Evolutionary conservation across 768 basidiomycete genomes (phyloP), one percentile per base, ranked within the genome.

Genomic region (Pulveroboletus sp.): DNA sequence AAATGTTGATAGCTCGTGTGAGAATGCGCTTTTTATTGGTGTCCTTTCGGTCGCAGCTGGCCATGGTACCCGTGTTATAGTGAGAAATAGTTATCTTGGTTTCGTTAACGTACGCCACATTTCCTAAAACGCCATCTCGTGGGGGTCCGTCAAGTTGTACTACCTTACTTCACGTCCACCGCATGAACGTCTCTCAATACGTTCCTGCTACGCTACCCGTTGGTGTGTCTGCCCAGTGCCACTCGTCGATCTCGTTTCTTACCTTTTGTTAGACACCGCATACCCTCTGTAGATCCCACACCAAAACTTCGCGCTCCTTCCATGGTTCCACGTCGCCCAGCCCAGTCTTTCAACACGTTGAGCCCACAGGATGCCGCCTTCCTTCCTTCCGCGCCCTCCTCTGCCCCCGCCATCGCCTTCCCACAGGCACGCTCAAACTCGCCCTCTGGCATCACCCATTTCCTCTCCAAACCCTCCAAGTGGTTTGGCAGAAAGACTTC

Each of bases 401-500:
- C 69, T 14, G 33, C 13, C 9, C 67, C 70, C 23, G 62, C 72
- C 35, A 67, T 72, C 27, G 67, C 62, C 23, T 70, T 72, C 51
- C 71, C 77, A 33, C 61, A 62, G 37, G 62, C 74, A 24, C 84
- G 85, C 57, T 81, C 86, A 6, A 71, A 67, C 9, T 88, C 87
- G 0, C 87, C 87, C 13, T 73, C 72, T 4, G 80, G 84, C 4
- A 75, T 88, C 49, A 76, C 84, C 1, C 75, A 81, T 31, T 78
- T 89, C 55, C 72, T 89, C 34, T 70, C 85, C 24, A 83, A 77
- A 53, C 81, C 87, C 2, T 77, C 82, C 0, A 82, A 79, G 72
- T 89, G 87, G 87, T 88, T 89, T 62, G 75, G 67, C 13, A 75
- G 82, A 35, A 81, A 82, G 49, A 71, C 75, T 4, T 81, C 84